Percentiles rank a stretch among this genome's conserved stretches.
Evolutionary conservation across 2,329 filamentous ascomycete genomes (phyloP).

Genomic region (Pseudopyricularia cyperi): DNA sequence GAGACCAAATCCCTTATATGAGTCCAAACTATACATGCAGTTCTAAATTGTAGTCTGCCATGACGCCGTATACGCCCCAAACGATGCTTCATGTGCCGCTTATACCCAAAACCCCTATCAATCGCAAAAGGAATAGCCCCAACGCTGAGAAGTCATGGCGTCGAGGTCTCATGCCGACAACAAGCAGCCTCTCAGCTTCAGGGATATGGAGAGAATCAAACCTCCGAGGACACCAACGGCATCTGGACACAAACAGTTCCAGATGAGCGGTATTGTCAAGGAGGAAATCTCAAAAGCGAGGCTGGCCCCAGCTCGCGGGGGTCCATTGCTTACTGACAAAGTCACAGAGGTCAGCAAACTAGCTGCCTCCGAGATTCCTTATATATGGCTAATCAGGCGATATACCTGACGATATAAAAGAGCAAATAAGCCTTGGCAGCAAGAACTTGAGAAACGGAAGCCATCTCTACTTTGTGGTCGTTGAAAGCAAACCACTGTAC

Average conservation of each 20-base stretch:
- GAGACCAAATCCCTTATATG: no score
- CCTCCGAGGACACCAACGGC: no score
- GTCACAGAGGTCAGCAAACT: not conserved
- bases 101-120: no score
- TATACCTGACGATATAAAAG: slow-evolving; percentile 65
- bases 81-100: no score
- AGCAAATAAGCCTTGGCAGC: slow-evolving; percentile 78
- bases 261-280: not conserved
- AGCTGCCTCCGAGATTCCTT: not conserved
- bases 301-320: not conserved
- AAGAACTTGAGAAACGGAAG: slow-evolving; percentile 73
- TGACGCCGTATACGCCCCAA: no score
- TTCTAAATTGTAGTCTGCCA: no score
- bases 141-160: no score
- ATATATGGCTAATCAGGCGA: slow-evolving; percentile 24
- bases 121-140: no score
- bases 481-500: slow-evolving; percentile 87
- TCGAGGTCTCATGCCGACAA: no score
- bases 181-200: no score
- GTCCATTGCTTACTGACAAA: slow-evolving; percentile 1
- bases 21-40: no score
- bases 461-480: slow-evolving; percentile 81
- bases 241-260: not conserved
- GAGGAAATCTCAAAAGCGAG: not conserved
- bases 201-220: no score